Conservation (phyloP, 805 yeast species). For the Maudiozyma barnettii region DNA sequence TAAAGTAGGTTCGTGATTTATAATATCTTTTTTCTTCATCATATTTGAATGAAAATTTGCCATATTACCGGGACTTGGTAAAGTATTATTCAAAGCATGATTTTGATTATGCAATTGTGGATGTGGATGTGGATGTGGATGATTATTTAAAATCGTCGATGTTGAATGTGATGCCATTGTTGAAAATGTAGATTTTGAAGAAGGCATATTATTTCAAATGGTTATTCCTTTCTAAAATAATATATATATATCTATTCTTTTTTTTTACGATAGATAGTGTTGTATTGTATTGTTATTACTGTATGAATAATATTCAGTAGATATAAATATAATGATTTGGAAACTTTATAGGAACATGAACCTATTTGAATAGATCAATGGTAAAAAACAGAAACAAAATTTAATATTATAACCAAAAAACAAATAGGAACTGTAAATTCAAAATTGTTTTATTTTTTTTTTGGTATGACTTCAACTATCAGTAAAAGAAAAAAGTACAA, state of each 20-base stretch:
- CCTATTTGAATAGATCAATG: no score
- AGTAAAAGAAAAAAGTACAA: no score
- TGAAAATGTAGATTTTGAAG: conserved; percentile 14
- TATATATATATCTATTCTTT: no score
- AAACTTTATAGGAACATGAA: no score
- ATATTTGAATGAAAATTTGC: neutral
- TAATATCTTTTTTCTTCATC: neutral
- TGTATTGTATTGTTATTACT: neutral
- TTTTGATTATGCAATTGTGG: conserved; percentile 13
- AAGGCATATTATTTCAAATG: conserved; percentile 7
- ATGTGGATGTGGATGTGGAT: conserved; percentile 21
- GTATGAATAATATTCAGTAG: no score
- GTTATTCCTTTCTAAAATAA: neutral
- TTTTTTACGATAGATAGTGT: no score
- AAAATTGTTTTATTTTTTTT: no score
- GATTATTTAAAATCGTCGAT: conserved; percentile 13
- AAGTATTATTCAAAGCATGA: neutral
- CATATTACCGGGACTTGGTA: neutral
- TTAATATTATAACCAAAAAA: no score
- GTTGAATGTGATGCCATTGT: conserved; percentile 9
- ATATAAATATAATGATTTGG: no score
- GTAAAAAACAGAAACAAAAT: no score
- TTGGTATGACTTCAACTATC: no score
- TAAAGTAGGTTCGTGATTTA: neutral
- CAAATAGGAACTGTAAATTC: neutral